phyloP scores from a whole-genome alignment of 768 basidiomycete genomes.

The Bullera alba region DNA sequence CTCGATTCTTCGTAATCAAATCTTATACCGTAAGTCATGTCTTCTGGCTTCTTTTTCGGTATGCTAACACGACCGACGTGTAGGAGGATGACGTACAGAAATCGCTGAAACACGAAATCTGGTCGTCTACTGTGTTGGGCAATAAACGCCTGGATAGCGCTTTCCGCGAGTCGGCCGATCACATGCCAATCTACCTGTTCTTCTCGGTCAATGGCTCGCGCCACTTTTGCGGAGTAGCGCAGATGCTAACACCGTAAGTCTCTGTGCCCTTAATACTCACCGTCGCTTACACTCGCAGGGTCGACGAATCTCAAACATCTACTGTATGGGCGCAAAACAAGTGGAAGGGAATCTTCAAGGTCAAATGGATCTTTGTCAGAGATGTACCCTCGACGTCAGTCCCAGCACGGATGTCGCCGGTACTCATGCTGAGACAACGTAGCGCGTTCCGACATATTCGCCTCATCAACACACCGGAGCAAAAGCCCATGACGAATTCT shows the following conservation, averaged over 20 bases:
- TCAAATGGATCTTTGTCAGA: slow-evolving; percentile 93
- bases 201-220: slow-evolving; percentile 85
- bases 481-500: slow-evolving; percentile 96
- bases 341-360: slow-evolving; percentile 99
- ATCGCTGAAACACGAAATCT: slow-evolving; percentile 92
- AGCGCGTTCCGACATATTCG: slow-evolving; percentile 39
- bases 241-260: slow-evolving; percentile 87
- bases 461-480: slow-evolving; percentile 77
- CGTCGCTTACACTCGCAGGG: slow-evolving; percentile 47
- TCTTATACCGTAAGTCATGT: slow-evolving; percentile 82
- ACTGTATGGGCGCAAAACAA: slow-evolving; percentile 99
- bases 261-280: neutral
- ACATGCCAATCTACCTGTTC: slow-evolving; percentile 94
- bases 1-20: slow-evolving; percentile 95
- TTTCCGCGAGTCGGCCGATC: slow-evolving; percentile 84
- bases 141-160: slow-evolving; percentile 97
- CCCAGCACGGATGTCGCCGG: too few relatives aligned
- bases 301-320: slow-evolving; percentile 88
- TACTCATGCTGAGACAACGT: neutral
- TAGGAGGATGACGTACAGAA: slow-evolving; percentile 92
- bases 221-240: slow-evolving; percentile 97
- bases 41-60: neutral
- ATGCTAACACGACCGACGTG: neutral
- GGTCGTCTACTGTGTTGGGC: slow-evolving; percentile 94
- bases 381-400: slow-evolving; percentile 54